Evolutionary conservation across 176 grass and related monocot genomes (phyloP).

Genomic region (Ampelocalamus luodianensis): DNA sequence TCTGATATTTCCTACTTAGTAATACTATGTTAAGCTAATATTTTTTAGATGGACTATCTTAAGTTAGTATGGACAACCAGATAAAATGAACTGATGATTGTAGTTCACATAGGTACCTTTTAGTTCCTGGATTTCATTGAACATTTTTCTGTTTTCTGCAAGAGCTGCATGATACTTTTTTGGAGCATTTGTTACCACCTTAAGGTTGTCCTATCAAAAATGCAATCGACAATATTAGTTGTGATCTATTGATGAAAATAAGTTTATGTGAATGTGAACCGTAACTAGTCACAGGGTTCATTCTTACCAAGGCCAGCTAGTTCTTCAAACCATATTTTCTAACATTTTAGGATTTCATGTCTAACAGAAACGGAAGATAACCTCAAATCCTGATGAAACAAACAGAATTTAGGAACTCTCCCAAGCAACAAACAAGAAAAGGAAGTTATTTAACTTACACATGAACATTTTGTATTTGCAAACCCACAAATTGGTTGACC

Average conservation of each 20-base stretch:
- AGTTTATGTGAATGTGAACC: slow-evolving; percentile 11
- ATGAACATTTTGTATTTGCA: slow-evolving; percentile 61
- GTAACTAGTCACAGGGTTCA: slow-evolving; percentile 15
- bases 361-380: slow-evolving; percentile 64
- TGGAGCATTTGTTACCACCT: slow-evolving; percentile 59
- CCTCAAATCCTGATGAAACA: slow-evolving; percentile 75
- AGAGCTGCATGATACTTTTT: slow-evolving; percentile 75
- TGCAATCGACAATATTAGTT: slow-evolving; percentile 33
- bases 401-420: slow-evolving; percentile 25
- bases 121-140: slow-evolving; percentile 92
- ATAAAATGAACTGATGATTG: slow-evolving; percentile 15
- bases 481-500: slow-evolving; percentile 46
- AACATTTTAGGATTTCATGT: slow-evolving; percentile 52
- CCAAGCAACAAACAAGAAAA: slow-evolving; percentile 12
- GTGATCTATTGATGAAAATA: slow-evolving; percentile 24
- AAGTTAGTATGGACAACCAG: slow-evolving; percentile 24
- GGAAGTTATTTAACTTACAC: slow-evolving; percentile 39
- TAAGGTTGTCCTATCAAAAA: slow-evolving; percentile 49
- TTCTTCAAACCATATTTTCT: slow-evolving; percentile 77
- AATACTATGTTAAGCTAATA: slow-evolving; percentile 38
- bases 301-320: slow-evolving; percentile 56
- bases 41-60: slow-evolving; percentile 31
- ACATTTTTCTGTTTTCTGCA: slow-evolving; percentile 81
- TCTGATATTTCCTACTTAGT: slow-evolving; percentile 83
- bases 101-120: slow-evolving; percentile 68